These are phyloP conservation scores for Novymonas esmeraldas DNA, from an alignment of 208 protist species.

Conservation along the genomic window DNA sequence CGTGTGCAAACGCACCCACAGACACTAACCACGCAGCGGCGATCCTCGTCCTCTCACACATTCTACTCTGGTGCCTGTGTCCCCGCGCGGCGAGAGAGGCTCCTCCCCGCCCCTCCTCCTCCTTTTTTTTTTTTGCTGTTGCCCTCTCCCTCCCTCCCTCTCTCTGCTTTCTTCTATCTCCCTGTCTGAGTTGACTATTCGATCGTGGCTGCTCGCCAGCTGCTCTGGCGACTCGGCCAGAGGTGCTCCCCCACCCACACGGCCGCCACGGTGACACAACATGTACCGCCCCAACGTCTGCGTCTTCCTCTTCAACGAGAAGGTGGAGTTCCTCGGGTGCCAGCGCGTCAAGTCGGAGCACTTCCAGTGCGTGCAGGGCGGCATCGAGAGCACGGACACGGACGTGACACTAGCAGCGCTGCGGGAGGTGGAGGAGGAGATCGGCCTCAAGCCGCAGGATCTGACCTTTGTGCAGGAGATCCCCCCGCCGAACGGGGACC, in stretches of 20 bases:
- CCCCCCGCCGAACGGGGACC: conserved; percentile 57
- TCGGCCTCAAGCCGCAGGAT: conserved; percentile 52
- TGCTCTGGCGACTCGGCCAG: no score
- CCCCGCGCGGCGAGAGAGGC: no score
- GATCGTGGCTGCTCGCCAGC: no score
- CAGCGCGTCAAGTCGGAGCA: conserved; percentile 39
- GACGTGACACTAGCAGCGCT: conserved; percentile 60
- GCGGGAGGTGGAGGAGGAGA: conserved; percentile 80
- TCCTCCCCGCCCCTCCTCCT: background rate
- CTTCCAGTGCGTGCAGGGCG: conserved; percentile 82
- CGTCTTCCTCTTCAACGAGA: conserved; percentile 76
- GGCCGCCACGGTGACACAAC: background rate
- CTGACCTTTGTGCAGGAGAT: conserved; percentile 74
- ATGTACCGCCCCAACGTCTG: conserved; percentile 89
- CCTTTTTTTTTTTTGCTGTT: background rate
- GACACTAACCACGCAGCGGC: no score
- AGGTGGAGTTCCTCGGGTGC: conserved; percentile 63
- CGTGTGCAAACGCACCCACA: no score
- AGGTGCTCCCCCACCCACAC: background rate
- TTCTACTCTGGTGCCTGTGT: no score
- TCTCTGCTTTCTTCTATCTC: background rate
- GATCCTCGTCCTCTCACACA: no score
- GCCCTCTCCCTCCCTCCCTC: background rate
- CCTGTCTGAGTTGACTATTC: no score
- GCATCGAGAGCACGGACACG: conserved; percentile 60